A percentile compares a stretch with the other conserved stretches of the same genome.
phyloP scores from a whole-genome alignment of 805 yeast genomes.

The Scheffersomyces amazonensis region DNA sequence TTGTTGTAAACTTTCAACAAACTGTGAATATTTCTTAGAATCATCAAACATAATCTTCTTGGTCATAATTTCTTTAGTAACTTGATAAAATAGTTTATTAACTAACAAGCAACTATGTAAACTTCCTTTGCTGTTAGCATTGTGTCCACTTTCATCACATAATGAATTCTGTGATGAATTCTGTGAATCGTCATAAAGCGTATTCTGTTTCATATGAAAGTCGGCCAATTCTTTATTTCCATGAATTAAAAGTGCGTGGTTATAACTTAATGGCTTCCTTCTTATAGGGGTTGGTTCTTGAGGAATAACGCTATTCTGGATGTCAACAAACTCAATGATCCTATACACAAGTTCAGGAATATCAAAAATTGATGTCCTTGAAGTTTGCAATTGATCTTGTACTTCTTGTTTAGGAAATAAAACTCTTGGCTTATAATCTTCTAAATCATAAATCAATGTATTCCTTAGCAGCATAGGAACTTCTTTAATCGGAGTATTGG shows the following conservation, averaged over 20 bases:
- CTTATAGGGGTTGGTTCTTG: conserved; percentile 58
- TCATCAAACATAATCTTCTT: conserved; percentile 52
- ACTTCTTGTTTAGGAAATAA: background rate
- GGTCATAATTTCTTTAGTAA: conserved; percentile 54
- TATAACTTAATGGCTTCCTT: conserved; percentile 64
- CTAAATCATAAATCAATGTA: background rate
- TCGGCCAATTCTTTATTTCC: conserved; percentile 50
- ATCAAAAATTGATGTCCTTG: conserved; percentile 48
- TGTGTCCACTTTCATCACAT: too few relatives aligned
- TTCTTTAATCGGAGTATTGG: conserved; percentile 11
- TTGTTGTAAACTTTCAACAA: conserved; percentile 1
- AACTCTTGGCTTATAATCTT: background rate
- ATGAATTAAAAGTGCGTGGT: conserved; percentile 68
- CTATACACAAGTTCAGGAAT: conserved; percentile 73
- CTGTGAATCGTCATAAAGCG: conserved; percentile 3
- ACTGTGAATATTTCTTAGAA: conserved; percentile 21
- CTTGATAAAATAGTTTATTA: conserved; percentile 60
- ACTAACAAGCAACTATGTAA: conserved; percentile 66
- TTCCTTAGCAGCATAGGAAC: background rate
- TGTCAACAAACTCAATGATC: conserved; percentile 62
- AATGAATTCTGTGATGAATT: background rate
- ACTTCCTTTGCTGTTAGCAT: conserved; percentile 11
- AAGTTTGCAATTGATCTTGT: background rate
- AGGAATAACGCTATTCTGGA: conserved; percentile 50
- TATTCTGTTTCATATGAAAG: conserved; percentile 38